Conservation (phyloP, 2,329 filamentous ascomycete species). For the Stemphylium lycopersici region DNA sequence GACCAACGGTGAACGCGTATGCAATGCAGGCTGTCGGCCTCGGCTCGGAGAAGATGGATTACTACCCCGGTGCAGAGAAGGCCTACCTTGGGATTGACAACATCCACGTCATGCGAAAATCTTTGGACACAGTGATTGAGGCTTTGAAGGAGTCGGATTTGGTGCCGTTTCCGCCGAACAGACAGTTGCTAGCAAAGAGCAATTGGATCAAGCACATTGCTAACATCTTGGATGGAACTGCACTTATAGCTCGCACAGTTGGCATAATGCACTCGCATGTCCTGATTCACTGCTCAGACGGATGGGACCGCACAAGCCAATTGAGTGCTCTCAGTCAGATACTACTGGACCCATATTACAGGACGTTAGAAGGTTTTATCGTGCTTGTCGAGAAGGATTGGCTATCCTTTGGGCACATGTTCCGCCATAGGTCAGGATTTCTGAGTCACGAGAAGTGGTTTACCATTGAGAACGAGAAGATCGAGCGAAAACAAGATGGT, state of each 20-base stretch:
- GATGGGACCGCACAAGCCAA: constrained; percentile 97
- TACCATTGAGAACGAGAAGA: constrained; percentile 77
- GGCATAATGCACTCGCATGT: constrained; percentile 94
- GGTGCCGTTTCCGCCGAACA: constrained; percentile 79
- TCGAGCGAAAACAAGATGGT: constrained; percentile 57
- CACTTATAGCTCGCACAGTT: constrained; percentile 83
- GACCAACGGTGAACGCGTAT: constrained; percentile 90
- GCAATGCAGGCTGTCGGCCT: constrained; percentile 93
- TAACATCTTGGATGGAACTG: constrained; percentile 81
- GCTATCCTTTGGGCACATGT: constrained; percentile 98
- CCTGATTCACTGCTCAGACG: constrained; percentile 96
- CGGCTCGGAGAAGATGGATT: constrained; percentile 97
- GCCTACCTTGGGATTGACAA: constrained; percentile 96
- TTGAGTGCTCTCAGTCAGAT: constrained; percentile 89
- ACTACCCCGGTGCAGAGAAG: constrained; percentile 91
- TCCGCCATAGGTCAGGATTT: constrained; percentile 87
- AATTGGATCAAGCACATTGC: constrained; percentile 91
- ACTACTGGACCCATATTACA: constrained; percentile 93
- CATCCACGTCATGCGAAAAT: constrained; percentile 96
- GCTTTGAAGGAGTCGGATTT: constrained; percentile 92
- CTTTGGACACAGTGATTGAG: constrained; percentile 84
- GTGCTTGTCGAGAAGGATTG: constrained; percentile 96
- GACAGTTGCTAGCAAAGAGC: constrained; percentile 80
- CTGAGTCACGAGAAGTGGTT: constrained; percentile 96
- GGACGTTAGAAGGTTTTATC: constrained; percentile 93